These are phyloP conservation scores for Spathaspora sp. DNA, from an alignment of 805 yeast species.

Conservation along the genomic window DNA sequence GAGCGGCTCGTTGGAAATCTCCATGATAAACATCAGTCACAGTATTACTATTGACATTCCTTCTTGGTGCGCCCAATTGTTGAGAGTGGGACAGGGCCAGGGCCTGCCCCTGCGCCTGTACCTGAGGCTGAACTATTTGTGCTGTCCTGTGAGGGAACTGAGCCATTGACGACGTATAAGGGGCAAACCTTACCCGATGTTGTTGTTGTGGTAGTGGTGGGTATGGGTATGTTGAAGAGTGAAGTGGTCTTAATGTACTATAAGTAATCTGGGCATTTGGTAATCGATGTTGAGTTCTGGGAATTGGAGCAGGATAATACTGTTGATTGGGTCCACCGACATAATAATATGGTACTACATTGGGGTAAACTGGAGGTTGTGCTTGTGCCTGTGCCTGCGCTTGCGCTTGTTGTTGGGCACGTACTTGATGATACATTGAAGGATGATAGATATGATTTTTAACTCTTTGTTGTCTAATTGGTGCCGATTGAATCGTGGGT, in stretches of 20 bases:
- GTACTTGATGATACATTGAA: neutral
- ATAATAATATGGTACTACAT: constrained; percentile 1
- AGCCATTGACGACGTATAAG: neutral
- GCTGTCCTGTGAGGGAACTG: neutral
- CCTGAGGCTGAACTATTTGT: too few species aligned
- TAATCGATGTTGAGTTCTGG: constrained; percentile 3
- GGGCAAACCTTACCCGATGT: neutral
- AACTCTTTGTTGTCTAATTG: constrained; percentile 13
- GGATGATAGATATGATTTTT: neutral
- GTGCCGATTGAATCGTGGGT: constrained; percentile 33
- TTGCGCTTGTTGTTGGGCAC: neutral
- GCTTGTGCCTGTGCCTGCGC: neutral
- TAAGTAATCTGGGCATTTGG: constrained; percentile 8
- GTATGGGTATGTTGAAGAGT: neutral
- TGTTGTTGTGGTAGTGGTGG: neutral
- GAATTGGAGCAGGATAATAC: constrained; percentile 1
- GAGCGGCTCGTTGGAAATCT: constrained; percentile 44
- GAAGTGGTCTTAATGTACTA: constrained; percentile 4
- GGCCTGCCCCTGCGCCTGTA: neutral
- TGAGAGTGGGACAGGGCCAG: too few species aligned
- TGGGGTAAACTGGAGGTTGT: neutral
- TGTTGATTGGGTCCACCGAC: neutral
- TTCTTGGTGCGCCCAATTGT: neutral
- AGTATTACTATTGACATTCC: neutral
- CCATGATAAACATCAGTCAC: constrained; percentile 51